Conservation (phyloP, 2,329 filamentous ascomycete genomes). For the Talaromyces verruculosus region DNA sequence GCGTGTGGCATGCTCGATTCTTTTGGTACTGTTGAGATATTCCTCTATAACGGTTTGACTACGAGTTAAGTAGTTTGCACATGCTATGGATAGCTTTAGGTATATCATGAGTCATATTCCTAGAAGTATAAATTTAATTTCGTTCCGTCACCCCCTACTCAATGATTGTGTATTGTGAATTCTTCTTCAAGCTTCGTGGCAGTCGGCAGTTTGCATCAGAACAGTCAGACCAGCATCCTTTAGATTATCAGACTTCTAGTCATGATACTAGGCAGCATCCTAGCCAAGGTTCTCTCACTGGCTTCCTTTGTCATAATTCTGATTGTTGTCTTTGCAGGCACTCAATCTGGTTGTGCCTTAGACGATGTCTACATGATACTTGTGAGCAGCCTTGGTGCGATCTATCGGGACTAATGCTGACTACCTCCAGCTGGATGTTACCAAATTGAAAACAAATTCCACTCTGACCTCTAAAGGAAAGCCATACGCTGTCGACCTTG, state of each 20-base stretch:
- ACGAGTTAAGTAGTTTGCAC: no score
- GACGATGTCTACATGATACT: slow-evolving; percentile 12
- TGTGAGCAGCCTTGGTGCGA: not conserved
- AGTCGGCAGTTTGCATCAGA: no score
- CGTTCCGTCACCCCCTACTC: not conserved
- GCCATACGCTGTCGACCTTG: not conserved
- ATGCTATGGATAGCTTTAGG: not conserved
- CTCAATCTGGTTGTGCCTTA: slow-evolving; percentile 11
- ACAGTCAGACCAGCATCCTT: not conserved
- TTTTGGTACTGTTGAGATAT: not conserved
- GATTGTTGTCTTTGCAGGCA: slow-evolving; percentile 10
- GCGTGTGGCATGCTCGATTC: not conserved
- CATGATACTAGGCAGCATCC: slow-evolving; percentile 7
- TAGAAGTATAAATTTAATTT: not conserved
- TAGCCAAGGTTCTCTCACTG: slow-evolving; percentile 4
- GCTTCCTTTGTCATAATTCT: slow-evolving; percentile 5
- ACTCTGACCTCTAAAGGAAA: not conserved
- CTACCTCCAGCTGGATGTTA: slow-evolving; percentile 9
- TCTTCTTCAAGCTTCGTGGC: not conserved
- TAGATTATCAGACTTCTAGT: not conserved
- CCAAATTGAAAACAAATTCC: slow-evolving; percentile 2
- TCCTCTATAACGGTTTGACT: no score
- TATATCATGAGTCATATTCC: not conserved
- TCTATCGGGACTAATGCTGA: not conserved
- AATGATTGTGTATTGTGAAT: not conserved